These are phyloP conservation scores for Ashbya aceris DNA, from an alignment of 1,139 yeast species.

Conservation along the genomic window DNA sequence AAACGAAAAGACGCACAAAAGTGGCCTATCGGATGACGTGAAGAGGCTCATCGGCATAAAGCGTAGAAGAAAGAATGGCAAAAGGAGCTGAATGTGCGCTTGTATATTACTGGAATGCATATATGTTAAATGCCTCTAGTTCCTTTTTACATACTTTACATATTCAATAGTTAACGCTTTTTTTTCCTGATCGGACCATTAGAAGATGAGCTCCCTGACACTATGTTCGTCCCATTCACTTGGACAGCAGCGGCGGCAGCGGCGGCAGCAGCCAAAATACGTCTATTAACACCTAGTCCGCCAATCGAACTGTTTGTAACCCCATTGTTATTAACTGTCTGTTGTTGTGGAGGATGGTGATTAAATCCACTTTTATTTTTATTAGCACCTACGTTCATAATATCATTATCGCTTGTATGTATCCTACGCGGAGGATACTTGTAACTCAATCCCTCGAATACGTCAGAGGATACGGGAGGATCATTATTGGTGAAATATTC, in stretches of 20 bases:
- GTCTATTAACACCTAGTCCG: conserved; percentile 29
- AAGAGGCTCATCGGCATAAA: conserved; percentile 59
- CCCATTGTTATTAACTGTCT: conserved; percentile 13
- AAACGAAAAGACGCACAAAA: conserved; percentile 20
- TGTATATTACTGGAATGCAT: neutral
- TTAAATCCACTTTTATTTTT: conserved; percentile 16
- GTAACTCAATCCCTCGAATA: conserved; percentile 54
- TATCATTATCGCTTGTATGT: conserved; percentile 70
- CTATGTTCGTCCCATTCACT: conserved; percentile 14
- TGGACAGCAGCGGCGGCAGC: conserved; percentile 32
- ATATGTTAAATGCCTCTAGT: neutral
- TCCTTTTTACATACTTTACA: conserved; percentile 1
- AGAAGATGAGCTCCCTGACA: conserved; percentile 12
- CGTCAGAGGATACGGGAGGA: conserved; percentile 61
- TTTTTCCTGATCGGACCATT: conserved; percentile 26
- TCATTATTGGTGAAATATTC: conserved; percentile 51
- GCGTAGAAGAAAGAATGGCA: conserved; percentile 52
- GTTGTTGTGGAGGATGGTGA: conserved; percentile 16
- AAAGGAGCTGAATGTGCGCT: conserved; percentile 23
- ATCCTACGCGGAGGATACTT: conserved; percentile 67
- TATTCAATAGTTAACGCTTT: conserved; percentile 10
- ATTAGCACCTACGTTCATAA: conserved; percentile 29
- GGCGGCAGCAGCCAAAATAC: conserved; percentile 30
- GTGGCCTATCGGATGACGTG: conserved; percentile 42
- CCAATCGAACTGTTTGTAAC: conserved; percentile 21